Conservation (phyloP, 768 basidiomycete species). For the Russula vinacea region DNA sequence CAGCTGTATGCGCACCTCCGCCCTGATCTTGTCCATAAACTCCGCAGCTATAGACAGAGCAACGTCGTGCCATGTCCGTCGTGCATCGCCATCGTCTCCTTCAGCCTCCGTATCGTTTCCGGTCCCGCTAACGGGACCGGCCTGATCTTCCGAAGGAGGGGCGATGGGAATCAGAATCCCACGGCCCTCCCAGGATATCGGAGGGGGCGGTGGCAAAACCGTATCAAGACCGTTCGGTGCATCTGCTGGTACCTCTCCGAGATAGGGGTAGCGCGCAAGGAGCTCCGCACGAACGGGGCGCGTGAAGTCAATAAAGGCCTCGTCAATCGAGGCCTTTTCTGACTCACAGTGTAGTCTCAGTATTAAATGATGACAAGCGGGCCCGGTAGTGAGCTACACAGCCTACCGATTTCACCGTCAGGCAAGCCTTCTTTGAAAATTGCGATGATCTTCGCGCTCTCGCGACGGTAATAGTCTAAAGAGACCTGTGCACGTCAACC, state of each 20-base stretch:
- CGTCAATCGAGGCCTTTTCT: conserved; percentile 99
- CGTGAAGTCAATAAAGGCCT: conserved; percentile 93
- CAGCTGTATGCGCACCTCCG: conserved; percentile 61
- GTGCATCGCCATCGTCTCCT: conserved; percentile 34
- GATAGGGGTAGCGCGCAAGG: conserved; percentile 70
- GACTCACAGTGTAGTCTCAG: conserved; percentile 9
- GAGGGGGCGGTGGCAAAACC: conserved; percentile 69
- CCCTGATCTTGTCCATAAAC: conserved; percentile 72
- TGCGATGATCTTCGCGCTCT: conserved; percentile 81
- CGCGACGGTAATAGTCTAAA: conserved; percentile 87
- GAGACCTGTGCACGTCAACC: conserved; percentile 59
- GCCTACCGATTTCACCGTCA: conserved; percentile 74
- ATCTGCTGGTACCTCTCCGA: conserved; percentile 64
- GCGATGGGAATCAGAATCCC: conserved; percentile 63
- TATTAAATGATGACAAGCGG: not conserved
- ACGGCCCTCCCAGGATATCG: conserved; percentile 55
- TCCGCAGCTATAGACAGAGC: conserved; percentile 87
- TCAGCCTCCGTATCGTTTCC: conserved; percentile 11
- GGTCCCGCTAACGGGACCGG: not conserved
- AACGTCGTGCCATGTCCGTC: conserved; percentile 85
- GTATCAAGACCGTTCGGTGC: conserved; percentile 71
- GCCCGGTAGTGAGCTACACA: not conserved
- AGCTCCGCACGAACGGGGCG: conserved; percentile 72
- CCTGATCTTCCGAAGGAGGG: conserved; percentile 32
- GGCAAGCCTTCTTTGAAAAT: conserved; percentile 80